Conservation (phyloP, 2,329 filamentous ascomycete species). For the Fusarium piperis region DNA sequence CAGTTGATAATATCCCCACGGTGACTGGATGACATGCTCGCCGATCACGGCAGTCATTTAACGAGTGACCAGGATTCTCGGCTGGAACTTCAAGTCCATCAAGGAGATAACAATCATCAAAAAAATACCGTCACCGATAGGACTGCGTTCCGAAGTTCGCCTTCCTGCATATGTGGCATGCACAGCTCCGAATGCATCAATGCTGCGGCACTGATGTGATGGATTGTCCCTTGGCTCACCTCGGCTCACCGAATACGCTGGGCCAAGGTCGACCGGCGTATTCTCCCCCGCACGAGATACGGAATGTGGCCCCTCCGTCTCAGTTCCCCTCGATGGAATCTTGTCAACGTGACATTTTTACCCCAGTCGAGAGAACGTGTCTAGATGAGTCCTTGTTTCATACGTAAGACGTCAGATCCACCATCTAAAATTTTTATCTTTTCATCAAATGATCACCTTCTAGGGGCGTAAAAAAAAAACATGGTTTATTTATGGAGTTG, state of each 20-base stretch:
- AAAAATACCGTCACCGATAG: constrained; percentile 9
- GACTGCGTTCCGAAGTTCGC: constrained; percentile 16
- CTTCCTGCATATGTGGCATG: not conserved
- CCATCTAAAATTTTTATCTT: not conserved
- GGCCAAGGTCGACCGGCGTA: not conserved
- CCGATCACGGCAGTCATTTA: not conserved
- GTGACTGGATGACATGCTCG: not conserved
- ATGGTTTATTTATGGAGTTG: constrained; percentile 1
- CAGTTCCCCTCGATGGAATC: not conserved
- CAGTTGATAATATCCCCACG: not conserved
- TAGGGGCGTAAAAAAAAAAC: not conserved
- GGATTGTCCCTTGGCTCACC: constrained; percentile 10
- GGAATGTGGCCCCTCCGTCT: not conserved
- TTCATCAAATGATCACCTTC: constrained; percentile 16
- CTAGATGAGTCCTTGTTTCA: constrained; percentile 9
- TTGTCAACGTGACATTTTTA: constrained; percentile 2
- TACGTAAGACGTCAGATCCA: not conserved
- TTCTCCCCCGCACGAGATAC: not conserved
- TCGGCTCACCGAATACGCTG: constrained; percentile 23
- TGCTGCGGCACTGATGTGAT: not conserved
- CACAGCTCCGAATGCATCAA: not conserved
- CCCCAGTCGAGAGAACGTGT: constrained; percentile 4
- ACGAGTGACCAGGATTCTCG: not conserved
- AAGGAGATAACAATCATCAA: not conserved
- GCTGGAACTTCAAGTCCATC: not conserved